Base-by-base conservation (phyloP, 2,329 filamentous ascomycete genomes). In the Cryphonectria naterciae region DNA sequence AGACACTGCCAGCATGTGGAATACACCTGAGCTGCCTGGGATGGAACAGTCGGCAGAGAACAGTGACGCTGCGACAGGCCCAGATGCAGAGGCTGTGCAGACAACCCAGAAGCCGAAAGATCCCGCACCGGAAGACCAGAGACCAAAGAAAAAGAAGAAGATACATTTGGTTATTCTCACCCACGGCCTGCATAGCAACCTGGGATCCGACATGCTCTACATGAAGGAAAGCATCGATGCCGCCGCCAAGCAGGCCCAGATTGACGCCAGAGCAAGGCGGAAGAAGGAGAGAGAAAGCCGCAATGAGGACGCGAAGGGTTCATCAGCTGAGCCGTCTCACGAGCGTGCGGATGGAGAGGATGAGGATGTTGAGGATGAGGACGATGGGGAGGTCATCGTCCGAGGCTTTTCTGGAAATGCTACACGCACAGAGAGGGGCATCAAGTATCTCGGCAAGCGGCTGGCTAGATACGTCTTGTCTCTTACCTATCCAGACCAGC, bases 211-310 rank as follows among this genome's bases (percentile, higher is more conserved):
- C 79, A 97, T 99, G 96, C 85, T 99, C 28, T 99, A 93, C 78
- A 83, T 99, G 79, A 99, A 99, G 78, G 96, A 99, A 81, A 97
- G 94, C 80, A 98, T 99, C 73, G 96, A 99, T 82, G 89, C 90
- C 39, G 91, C 93, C 2, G 92, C 91, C 4, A 91, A 85, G 76
- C 90, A 95, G 78, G 92, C 93, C 39, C 91, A 91, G 75, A 83
- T 89, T 65, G 91, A 93, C 79, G 89, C 90, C 52, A 91, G 86
- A 78, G 85, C 83, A 65, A 86, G 92, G 70, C 88, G 85, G 75
- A 85, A 83, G 69, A 84, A 81, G 75, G 83, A 87, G 77, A 80
- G 83, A 77, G 78, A 82, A 77, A 76, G 80, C 41, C 56, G 62
- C 15, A 61, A 35, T 25, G 62, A 41, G 28, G n/a, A 19, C 2